Percentiles rank a stretch among this genome's conserved stretches.
These are phyloP conservation scores for Mortierella sp. DNA, from an alignment of 371 early-diverging fungal species.

Conservation along the genomic window DNA sequence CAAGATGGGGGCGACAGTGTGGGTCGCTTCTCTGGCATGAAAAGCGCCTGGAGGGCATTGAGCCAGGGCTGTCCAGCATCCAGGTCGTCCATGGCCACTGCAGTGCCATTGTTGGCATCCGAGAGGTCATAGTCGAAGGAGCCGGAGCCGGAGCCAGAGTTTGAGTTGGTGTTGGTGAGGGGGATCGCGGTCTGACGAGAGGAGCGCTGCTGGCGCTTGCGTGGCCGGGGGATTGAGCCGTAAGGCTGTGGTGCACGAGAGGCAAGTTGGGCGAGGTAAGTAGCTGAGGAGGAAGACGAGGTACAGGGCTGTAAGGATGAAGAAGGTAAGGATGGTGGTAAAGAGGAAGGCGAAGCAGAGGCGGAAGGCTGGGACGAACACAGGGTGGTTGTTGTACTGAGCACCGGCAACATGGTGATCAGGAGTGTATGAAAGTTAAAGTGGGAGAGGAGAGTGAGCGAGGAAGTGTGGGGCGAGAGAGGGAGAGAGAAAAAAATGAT, in stretches of 20 bases:
- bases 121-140: constrained; percentile 1
- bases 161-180: not conserved
- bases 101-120: too few relatives aligned
- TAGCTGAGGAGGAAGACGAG: constrained; percentile 45
- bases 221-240: constrained; percentile 62
- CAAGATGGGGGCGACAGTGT: not conserved
- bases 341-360: constrained; percentile 30
- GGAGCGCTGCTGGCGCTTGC: constrained; percentile 31
- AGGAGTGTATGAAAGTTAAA: constrained; percentile 4
- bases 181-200: not conserved
- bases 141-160: not conserved
- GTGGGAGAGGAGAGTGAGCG: constrained; percentile 9
- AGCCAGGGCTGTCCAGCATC: too few relatives aligned
- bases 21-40: too few relatives aligned
- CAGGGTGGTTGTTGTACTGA: constrained; percentile 27
- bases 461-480: not conserved
- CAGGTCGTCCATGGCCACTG: too few relatives aligned
- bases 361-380: constrained; percentile 38
- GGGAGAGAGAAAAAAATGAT: not conserved
- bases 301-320: constrained; percentile 14
- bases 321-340: constrained; percentile 4
- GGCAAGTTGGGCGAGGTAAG: constrained; percentile 58
- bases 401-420: constrained; percentile 23
- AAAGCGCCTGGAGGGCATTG: too few relatives aligned
- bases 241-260: constrained; percentile 64